A percentile compares a stretch with the other conserved stretches of the same genome.
These are phyloP conservation scores for Yamadazyma endophytica DNA, from an alignment of 805 yeast species.

Conservation along the genomic window DNA sequence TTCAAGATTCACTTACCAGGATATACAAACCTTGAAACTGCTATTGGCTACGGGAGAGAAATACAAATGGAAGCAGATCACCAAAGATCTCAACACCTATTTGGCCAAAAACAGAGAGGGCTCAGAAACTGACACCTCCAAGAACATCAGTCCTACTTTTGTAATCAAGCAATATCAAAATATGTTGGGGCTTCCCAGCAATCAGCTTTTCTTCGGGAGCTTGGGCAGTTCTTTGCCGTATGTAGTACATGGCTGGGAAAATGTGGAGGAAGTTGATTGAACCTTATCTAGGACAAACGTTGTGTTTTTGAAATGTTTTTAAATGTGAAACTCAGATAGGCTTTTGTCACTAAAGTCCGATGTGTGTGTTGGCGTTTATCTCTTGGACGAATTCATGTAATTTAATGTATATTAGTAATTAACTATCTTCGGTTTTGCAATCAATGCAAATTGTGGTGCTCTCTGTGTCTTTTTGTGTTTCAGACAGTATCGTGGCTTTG, in stretches of 20 bases:
- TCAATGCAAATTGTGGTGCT: no score
- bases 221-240: conserved; percentile 54
- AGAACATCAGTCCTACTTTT: conserved; percentile 48
- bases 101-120: conserved; percentile 13
- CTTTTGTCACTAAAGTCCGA: background rate
- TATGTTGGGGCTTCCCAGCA: conserved; percentile 52
- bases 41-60: conserved; percentile 50
- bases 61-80: conserved; percentile 57
- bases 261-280: conserved; percentile 17
- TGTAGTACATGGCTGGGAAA: conserved; percentile 50
- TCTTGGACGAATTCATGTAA: background rate
- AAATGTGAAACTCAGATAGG: background rate
- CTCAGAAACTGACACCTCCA: conserved; percentile 17
- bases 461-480: no score
- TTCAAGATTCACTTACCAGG: conserved; percentile 38
- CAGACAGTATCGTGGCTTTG: background rate
- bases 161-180: conserved; percentile 53
- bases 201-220: conserved; percentile 33
- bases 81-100: conserved; percentile 29
- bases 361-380: background rate
- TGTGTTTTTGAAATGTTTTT: conserved; percentile 1
- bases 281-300: background rate
- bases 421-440: conserved; percentile 11
- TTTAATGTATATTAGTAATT: background rate
- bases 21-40: conserved; percentile 42